These are phyloP conservation scores for Dichomitus squalens DNA, from an alignment of 1,284 basidiomycete genomes.

Conservation along the genomic window DNA sequence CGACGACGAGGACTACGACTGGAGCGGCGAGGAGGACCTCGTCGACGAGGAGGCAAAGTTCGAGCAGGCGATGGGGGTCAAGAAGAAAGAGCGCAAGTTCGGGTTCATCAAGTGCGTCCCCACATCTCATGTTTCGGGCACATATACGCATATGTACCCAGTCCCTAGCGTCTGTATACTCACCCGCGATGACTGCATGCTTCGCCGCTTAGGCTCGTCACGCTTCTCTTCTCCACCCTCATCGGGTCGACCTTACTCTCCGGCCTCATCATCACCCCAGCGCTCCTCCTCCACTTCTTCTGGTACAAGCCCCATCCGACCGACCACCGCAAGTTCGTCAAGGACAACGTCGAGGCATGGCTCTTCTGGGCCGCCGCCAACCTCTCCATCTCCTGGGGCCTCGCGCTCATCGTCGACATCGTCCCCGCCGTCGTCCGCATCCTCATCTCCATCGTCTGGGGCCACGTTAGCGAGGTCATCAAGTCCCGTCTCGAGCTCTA, in stretches of 20 bases:
- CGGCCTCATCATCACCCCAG: constrained; percentile 58
- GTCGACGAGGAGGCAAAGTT: constrained; percentile 70
- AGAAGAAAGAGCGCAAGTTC: constrained; percentile 47
- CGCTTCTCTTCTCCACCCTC: constrained; percentile 68
- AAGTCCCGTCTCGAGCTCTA: constrained; percentile 71
- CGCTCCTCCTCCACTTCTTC: constrained; percentile 63
- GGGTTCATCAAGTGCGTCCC: constrained; percentile 52
- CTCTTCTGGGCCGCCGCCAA: constrained; percentile 79
- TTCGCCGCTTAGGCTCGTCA: constrained; percentile 48
- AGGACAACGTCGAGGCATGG: constrained; percentile 74
- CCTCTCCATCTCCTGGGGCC: constrained; percentile 73
- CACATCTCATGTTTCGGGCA: no score
- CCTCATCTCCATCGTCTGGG: constrained; percentile 63
- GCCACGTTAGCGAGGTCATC: constrained; percentile 69
- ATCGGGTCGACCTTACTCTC: constrained; percentile 71
- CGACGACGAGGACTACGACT: constrained; percentile 58
- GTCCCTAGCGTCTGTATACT: neutral
- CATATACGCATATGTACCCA: no score
- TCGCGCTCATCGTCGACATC: constrained; percentile 70
- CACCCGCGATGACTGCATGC: neutral
- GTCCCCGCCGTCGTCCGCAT: constrained; percentile 56
- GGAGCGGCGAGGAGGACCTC: constrained; percentile 75
- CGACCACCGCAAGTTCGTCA: constrained; percentile 57
- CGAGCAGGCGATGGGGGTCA: constrained; percentile 56
- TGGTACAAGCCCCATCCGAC: constrained; percentile 66